These are phyloP conservation scores for Solanum sparsipilum DNA, from an alignment of 257 asterid genomes.

Conservation along the genomic window DNA sequence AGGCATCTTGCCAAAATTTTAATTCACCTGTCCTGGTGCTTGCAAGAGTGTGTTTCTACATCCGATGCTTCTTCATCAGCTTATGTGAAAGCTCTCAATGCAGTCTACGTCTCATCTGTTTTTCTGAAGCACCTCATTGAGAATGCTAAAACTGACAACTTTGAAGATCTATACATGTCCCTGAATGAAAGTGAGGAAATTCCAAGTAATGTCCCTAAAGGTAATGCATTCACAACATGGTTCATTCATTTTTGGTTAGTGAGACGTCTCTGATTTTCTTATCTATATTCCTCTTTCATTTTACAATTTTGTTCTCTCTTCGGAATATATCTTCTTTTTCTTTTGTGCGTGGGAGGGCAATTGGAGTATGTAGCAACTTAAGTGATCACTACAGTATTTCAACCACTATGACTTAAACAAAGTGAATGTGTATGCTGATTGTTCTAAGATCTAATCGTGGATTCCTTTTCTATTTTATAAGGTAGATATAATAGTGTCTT, in stretches of 20 bases:
- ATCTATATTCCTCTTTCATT: background rate
- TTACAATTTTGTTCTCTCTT: background rate
- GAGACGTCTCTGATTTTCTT: background rate
- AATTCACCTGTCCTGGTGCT: slow-evolving; percentile 77
- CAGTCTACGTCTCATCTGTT: slow-evolving; percentile 66
- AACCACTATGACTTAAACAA: background rate
- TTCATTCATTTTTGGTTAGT: background rate
- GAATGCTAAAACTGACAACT: slow-evolving; percentile 55
- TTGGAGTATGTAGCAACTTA: background rate
- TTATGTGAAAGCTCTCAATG: slow-evolving; percentile 68
- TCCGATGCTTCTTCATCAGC: slow-evolving; percentile 51
- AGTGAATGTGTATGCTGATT: background rate
- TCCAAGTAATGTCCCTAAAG: slow-evolving; percentile 51
- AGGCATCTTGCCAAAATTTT: slow-evolving; percentile 85
- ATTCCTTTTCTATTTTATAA: background rate
- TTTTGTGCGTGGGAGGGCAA: background rate
- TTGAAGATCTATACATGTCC: slow-evolving; percentile 62
- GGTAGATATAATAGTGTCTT: background rate
- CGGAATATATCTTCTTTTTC: background rate
- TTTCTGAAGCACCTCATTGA: slow-evolving; percentile 82
- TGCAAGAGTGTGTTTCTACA: slow-evolving; percentile 75
- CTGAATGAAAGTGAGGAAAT: slow-evolving; percentile 60
- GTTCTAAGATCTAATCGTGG: background rate
- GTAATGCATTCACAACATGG: slow-evolving; percentile 21
- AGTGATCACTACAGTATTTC: background rate